Percentiles rank a stretch among this genome's conserved stretches.
phyloP scores from a whole-genome alignment of 768 basidiomycete genomes.

The Boletus barrowsii region DNA sequence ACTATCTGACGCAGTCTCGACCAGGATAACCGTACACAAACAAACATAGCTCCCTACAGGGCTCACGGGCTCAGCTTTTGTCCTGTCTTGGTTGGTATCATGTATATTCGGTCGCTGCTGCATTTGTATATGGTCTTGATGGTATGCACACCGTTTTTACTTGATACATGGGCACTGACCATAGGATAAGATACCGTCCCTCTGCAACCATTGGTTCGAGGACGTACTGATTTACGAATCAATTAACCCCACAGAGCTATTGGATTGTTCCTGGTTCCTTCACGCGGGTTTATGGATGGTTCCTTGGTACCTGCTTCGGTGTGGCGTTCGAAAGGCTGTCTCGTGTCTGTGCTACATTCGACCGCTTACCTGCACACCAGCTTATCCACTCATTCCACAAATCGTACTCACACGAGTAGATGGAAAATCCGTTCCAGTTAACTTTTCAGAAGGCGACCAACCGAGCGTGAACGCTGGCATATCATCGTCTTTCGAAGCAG shows the following conservation, averaged over 20 bases:
- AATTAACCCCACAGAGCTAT: neutral
- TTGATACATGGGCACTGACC: neutral
- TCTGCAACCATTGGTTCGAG: slow-evolving; percentile 21
- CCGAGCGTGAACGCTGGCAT: neutral
- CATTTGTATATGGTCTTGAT: slow-evolving; percentile 25
- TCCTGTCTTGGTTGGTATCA: slow-evolving; percentile 11
- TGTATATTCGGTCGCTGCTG: slow-evolving; percentile 14
- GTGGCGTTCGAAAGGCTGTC: neutral
- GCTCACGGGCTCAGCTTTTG: slow-evolving; percentile 21
- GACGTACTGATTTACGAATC: slow-evolving; percentile 13
- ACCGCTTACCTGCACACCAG: neutral
- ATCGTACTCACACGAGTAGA: slow-evolving; percentile 16
- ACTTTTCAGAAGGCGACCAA: slow-evolving; percentile 2
- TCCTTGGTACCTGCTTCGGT: slow-evolving; percentile 5
- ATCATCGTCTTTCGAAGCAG: neutral
- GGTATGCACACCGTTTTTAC: slow-evolving; percentile 3
- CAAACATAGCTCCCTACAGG: neutral
- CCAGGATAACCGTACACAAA: slow-evolving; percentile 2
- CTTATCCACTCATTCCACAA: slow-evolving; percentile 4
- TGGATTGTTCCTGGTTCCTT: slow-evolving; percentile 1
- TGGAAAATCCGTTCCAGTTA: slow-evolving; percentile 10
- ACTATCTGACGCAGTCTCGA: neutral
- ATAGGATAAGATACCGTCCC: slow-evolving; percentile 15
- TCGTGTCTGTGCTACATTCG: neutral
- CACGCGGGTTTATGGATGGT: slow-evolving; percentile 3